Conservation (phyloP, 2,329 filamentous ascomycete genomes). For the Pseudonectria buxi region DNA sequence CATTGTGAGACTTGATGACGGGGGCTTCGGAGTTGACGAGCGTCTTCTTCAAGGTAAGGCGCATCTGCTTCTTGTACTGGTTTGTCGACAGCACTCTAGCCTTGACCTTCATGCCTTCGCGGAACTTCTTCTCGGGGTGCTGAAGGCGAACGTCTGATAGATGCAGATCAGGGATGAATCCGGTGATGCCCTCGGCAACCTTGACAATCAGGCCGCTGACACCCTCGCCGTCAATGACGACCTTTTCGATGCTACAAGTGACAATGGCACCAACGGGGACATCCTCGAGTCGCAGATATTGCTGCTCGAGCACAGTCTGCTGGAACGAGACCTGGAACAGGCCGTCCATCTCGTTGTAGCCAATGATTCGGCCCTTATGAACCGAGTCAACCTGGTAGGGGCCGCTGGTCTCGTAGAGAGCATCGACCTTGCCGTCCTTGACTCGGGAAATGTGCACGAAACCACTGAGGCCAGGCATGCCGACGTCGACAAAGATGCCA, state of each 20-base stretch:
- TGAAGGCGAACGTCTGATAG: conserved; percentile 81
- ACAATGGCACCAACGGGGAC: conserved; percentile 74
- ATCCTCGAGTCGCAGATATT: conserved; percentile 88
- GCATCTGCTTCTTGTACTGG: conserved; percentile 66
- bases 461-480: conserved; percentile 57
- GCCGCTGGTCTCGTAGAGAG: conserved; percentile 68
- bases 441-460: conserved; percentile 95
- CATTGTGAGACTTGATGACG: conserved; percentile 72
- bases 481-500: conserved; percentile 73
- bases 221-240: conserved; percentile 72
- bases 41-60: conserved; percentile 89
- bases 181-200: conserved; percentile 78
- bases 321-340: conserved; percentile 82
- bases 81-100: conserved; percentile 79
- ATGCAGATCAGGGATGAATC: conserved; percentile 83
- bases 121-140: conserved; percentile 94
- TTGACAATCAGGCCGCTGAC: conserved; percentile 76
- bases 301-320: conserved; percentile 72
- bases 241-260: conserved; percentile 75
- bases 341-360: conserved; percentile 82
- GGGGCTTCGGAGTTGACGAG: conserved; percentile 81
- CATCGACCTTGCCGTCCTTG: conserved; percentile 83
- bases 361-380: conserved; percentile 75
- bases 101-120: conserved; percentile 77
- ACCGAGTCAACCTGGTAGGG: conserved; percentile 70